These are phyloP conservation scores for Trypanosoma conorhini DNA, from an alignment of 208 protist genomes.

Conservation along the genomic window DNA sequence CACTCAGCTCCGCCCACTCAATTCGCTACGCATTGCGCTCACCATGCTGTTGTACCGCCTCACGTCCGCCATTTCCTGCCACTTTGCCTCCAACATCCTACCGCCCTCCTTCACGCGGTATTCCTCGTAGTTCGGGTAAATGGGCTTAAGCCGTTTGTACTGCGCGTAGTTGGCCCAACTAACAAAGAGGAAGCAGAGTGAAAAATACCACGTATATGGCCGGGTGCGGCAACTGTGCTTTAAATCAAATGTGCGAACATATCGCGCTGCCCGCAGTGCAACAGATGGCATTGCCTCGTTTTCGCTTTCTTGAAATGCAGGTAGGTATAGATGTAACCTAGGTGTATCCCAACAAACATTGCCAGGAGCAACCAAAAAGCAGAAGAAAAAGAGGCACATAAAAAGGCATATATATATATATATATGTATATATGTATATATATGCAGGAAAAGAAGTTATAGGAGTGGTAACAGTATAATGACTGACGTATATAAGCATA, in stretches of 20 bases:
- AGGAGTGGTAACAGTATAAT: no score
- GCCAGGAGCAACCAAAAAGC: not conserved
- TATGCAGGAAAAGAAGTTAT: no score
- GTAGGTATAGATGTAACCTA: not conserved
- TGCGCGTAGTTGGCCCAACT: constrained; percentile 77
- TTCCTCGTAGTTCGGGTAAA: constrained; percentile 70
- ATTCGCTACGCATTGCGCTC: constrained; percentile 58
- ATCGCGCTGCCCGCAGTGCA: constrained; percentile 34
- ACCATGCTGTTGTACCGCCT: constrained; percentile 84
- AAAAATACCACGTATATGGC: constrained; percentile 62
- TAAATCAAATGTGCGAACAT: constrained; percentile 57
- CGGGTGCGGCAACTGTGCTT: constrained; percentile 49
- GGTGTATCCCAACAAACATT: not conserved
- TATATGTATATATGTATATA: no score
- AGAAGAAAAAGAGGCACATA: not conserved
- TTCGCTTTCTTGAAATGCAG: not conserved
- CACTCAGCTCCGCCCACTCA: constrained; percentile 23
- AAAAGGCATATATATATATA: not conserved
- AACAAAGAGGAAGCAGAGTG: constrained; percentile 44
- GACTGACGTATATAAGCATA: not conserved
- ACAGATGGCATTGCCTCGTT: constrained; percentile 10
- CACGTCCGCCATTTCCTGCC: constrained; percentile 76
- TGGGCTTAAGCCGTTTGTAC: constrained; percentile 63
- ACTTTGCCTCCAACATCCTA: constrained; percentile 72
- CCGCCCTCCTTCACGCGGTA: constrained; percentile 61